phyloP scores from a whole-genome alignment of 352 stramenopile species.

The Aphanomyces euteiches region DNA sequence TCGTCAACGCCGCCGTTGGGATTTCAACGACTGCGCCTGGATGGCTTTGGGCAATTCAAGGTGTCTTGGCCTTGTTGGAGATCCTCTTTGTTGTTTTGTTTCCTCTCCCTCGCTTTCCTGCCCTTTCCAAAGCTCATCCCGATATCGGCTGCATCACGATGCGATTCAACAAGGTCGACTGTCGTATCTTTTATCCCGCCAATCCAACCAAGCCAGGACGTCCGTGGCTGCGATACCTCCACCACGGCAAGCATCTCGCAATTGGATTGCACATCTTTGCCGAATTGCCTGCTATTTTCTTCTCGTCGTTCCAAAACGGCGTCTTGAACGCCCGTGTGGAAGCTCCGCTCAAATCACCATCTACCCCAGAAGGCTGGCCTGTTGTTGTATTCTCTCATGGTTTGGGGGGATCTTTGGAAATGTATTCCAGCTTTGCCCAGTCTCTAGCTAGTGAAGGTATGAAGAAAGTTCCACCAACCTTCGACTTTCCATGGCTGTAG shows the following conservation, averaged over 20 bases:
- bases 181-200: slow-evolving; percentile 59
- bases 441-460: slow-evolving; percentile 59
- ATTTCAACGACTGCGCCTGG: neutral
- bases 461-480: neutral
- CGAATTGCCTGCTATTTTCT: slow-evolving; percentile 50
- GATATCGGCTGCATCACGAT: slow-evolving; percentile 40
- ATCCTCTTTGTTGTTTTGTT: slow-evolving; percentile 4
- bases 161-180: slow-evolving; percentile 51
- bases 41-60: slow-evolving; percentile 17
- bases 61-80: neutral
- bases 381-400: slow-evolving; percentile 65
- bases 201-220: slow-evolving; percentile 6
- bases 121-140: neutral
- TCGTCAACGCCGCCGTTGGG: slow-evolving; percentile 5
- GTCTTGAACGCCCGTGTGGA: slow-evolving; percentile 44
- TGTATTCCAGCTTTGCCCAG: slow-evolving; percentile 62
- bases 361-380: slow-evolving; percentile 38
- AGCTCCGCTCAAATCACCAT: slow-evolving; percentile 36
- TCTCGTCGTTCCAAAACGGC: slow-evolving; percentile 50
- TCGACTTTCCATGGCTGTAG: neutral
- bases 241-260: slow-evolving; percentile 54
- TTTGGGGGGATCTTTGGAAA: slow-evolving; percentile 50
- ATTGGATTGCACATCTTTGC: slow-evolving; percentile 48
- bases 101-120: slow-evolving; percentile 21
- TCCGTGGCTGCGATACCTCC: slow-evolving; percentile 37